phyloP scores from a whole-genome alignment of 202 grass and related monocot species.

The Alloteropsis angusta region DNA sequence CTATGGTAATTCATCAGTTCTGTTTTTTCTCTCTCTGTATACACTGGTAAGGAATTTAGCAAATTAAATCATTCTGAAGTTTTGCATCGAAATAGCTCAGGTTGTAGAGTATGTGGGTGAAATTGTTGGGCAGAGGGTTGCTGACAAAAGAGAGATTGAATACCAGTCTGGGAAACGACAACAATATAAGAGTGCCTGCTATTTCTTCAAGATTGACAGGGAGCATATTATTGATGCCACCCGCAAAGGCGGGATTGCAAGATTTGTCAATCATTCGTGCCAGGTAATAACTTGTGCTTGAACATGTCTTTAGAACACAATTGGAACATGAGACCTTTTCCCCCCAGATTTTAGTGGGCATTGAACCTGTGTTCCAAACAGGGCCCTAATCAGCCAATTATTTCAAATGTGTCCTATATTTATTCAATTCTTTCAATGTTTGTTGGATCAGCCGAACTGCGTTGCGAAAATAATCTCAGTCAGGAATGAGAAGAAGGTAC shows the following conservation, averaged over 20 bases:
- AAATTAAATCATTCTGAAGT: conserved; percentile 3
- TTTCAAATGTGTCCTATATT: conserved; percentile 19
- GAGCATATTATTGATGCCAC: conserved; percentile 95
- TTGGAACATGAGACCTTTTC: not conserved
- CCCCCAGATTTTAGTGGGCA: not conserved
- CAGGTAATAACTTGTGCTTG: conserved; percentile 31
- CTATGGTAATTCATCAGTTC: conserved; percentile 52
- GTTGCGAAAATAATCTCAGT: conserved; percentile 83
- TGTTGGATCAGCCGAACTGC: conserved; percentile 70
- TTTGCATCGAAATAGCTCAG: conserved; percentile 29
- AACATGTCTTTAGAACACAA: not conserved
- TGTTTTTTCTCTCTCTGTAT: not conserved
- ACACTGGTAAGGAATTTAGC: not conserved
- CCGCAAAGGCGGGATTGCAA: conserved; percentile 80
- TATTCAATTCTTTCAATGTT: conserved; percentile 13
- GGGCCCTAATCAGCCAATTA: not conserved
- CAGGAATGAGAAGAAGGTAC: conserved; percentile 82
- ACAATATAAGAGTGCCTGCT: conserved; percentile 81
- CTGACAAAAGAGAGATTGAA: conserved; percentile 80
- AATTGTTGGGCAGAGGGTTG: conserved; percentile 66
- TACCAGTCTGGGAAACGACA: conserved; percentile 70
- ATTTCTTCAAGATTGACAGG: conserved; percentile 88
- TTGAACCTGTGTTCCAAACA: conserved; percentile 2
- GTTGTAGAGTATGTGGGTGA: conserved; percentile 95
- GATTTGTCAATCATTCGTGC: conserved; percentile 95